phyloP scores from a whole-genome alignment of 208 protist genomes.

The Crithidia bombi region DNA sequence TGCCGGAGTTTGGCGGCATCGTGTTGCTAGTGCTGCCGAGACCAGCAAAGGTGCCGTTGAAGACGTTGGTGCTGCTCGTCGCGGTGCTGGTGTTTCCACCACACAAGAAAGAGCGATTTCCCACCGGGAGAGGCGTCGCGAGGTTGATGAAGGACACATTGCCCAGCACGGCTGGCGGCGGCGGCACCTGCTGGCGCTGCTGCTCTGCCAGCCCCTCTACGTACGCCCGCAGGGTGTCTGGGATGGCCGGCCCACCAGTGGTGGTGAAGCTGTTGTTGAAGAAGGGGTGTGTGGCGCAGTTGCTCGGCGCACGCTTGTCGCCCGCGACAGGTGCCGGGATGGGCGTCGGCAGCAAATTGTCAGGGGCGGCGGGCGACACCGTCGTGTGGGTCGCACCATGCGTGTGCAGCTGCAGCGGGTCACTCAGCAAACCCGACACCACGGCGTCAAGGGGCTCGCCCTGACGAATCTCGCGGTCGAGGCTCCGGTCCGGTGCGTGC shows the following conservation, averaged over 20 bases:
- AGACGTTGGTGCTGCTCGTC: not conserved
- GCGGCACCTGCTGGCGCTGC: conserved; percentile 33
- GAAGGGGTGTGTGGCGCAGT: not conserved
- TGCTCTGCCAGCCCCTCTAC: conserved; percentile 29
- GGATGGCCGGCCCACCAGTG: conserved; percentile 28
- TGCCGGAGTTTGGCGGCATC: not conserved
- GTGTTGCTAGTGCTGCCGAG: not conserved
- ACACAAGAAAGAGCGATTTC: conserved; percentile 17
- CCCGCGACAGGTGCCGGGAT: not conserved
- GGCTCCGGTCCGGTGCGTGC: not conserved
- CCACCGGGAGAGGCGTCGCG: conserved; percentile 14
- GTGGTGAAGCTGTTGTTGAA: conserved; percentile 29
- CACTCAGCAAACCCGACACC: not conserved
- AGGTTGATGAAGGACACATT: conserved; percentile 30
- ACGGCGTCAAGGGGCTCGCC: not conserved
- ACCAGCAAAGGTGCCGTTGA: conserved; percentile 12
- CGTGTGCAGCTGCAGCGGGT: conserved; percentile 3
- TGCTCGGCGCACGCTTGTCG: not conserved
- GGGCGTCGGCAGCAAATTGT: conserved; percentile 1
- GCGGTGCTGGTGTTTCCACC: not conserved
- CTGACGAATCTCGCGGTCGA: not conserved
- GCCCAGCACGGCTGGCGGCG: conserved; percentile 31
- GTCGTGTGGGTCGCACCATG: not conserved
- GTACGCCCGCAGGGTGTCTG: conserved; percentile 22
- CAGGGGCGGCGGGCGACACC: not conserved